Evolutionary conservation across 352 stramenopile species (phyloP).

Genomic region (Phytophthora syringae): DNA sequence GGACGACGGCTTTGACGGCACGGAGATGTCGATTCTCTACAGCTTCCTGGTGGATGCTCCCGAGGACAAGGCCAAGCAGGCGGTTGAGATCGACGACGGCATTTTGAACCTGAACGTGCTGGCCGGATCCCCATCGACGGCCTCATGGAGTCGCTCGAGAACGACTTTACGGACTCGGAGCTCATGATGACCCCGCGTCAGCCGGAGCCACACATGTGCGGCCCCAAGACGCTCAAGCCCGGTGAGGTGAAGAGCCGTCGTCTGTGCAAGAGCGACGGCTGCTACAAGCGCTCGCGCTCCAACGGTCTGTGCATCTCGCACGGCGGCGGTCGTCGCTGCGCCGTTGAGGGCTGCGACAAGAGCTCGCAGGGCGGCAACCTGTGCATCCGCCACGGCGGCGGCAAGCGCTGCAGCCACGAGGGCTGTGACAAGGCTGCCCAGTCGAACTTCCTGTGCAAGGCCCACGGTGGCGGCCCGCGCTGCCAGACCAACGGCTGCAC

Average conservation of each 20-base stretch:
- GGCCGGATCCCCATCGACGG: conserved; percentile 67
- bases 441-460: conserved; percentile 88
- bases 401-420: conserved; percentile 79
- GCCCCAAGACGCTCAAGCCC: conserved; percentile 14
- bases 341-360: conserved; percentile 81
- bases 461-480: conserved; percentile 83
- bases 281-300: conserved; percentile 89
- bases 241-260: conserved; percentile 49
- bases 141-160: conserved; percentile 76
- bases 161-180: conserved; percentile 76
- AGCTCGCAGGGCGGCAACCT: conserved; percentile 82
- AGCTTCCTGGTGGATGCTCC: conserved; percentile 82
- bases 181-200: conserved; percentile 60
- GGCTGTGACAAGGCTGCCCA: conserved; percentile 85
- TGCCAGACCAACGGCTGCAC: conserved; percentile 75
- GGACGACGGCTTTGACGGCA: conserved; percentile 85
- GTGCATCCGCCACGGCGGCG: conserved; percentile 88
- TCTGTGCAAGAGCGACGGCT: conserved; percentile 76
- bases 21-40: conserved; percentile 90
- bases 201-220: conserved; percentile 24
- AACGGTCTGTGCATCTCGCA: conserved; percentile 89
- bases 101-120: conserved; percentile 85
- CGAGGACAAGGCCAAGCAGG: conserved; percentile 71
- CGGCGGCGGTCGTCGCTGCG: conserved; percentile 79
- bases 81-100: conserved; percentile 61